Evolutionary conservation across 192 early-diverging fungal species (phyloP).

Genomic region (Linnemannia zychae): DNA sequence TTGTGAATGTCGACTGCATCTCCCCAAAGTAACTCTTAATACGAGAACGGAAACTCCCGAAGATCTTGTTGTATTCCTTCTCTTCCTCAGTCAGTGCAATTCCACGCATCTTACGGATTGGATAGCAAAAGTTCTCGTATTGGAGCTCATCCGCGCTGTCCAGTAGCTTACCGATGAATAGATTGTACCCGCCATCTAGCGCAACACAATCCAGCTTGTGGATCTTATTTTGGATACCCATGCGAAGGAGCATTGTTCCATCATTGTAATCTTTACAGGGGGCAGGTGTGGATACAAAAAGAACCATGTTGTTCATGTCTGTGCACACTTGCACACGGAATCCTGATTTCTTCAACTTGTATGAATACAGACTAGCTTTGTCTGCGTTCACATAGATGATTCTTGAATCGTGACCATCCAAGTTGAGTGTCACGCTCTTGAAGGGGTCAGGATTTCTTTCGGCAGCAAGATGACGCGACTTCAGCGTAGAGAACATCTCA

Average conservation of each 20-base stretch:
- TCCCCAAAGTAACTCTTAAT: slow-evolving; percentile 38
- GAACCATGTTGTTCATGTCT: slow-evolving; percentile 41
- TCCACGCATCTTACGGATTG: slow-evolving; percentile 31
- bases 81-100: slow-evolving; percentile 23
- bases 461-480: slow-evolving; percentile 16
- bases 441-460: slow-evolving; percentile 27
- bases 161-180: no score
- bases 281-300: slow-evolving; percentile 26
- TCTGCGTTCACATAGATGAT: slow-evolving; percentile 24
- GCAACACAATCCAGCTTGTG: slow-evolving; percentile 39
- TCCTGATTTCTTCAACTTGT: slow-evolving; percentile 39
- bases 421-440: slow-evolving; percentile 30
- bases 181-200: slow-evolving; percentile 43
- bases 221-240: slow-evolving; percentile 27
- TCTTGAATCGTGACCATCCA: slow-evolving; percentile 46
- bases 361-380: slow-evolving; percentile 40
- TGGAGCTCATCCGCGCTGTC: no score
- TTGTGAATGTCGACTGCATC: slow-evolving; percentile 29
- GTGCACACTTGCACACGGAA: slow-evolving; percentile 32
- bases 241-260: slow-evolving; percentile 36
- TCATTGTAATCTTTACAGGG: slow-evolving; percentile 26
- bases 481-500: slow-evolving; percentile 33
- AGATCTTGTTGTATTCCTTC: slow-evolving; percentile 14
- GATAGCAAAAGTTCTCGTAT: slow-evolving; percentile 19
- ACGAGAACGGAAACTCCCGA: slow-evolving; percentile 41